Evolutionary conservation across 805 yeast genomes (phyloP), one percentile per base, ranked within the genome.

Genomic region (Teunomyces kruisii): DNA sequence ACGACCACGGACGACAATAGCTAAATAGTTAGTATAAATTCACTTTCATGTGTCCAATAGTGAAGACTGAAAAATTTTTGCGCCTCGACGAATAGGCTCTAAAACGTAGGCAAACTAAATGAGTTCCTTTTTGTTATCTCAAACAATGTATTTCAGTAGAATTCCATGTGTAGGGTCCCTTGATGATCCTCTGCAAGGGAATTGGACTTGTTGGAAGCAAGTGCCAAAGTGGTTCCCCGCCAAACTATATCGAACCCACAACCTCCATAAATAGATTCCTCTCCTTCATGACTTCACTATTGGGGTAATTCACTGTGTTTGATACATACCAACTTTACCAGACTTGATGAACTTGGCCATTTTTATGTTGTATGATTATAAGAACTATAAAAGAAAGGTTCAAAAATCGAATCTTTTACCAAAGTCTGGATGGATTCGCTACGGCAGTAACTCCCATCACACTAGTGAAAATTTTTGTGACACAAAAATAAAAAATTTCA

Each of bases 321-420:
- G 22, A 45, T 79, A 84, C 94, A 75, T 84, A 86, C 92, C 97
- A 86, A 92, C 98, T 87, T 87, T 90, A 84, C 97, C 97, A 76
- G 98, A 88, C 83, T 92, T 94, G 80, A 94, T 85, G 86, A 94
- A 92, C 81, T 94, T 94, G 81, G 96, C 96, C 97, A 90, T 91
- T 79, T 71, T 74, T 35, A 35, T 35, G 38, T 35, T 35, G 38
- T 38, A 38, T 38, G 28, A 38, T 38, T 38, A 31, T 16, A 35
- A 35, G 38, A 35, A 35, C 38, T 35, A 55, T 49, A 43, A 49
- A 46, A 53, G 50, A 51, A 53, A 49, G 50, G 51, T 52, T 42
- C 48, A 47, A 49, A 48, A 44, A 35, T 35, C 38, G 38, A 35
- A 16, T 35, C 38, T 37, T 37, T 37, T 37, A 37, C 30, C 30